Evolutionary conservation across 768 basidiomycete genomes (phyloP).

Genomic region (Amanita phalloides): DNA sequence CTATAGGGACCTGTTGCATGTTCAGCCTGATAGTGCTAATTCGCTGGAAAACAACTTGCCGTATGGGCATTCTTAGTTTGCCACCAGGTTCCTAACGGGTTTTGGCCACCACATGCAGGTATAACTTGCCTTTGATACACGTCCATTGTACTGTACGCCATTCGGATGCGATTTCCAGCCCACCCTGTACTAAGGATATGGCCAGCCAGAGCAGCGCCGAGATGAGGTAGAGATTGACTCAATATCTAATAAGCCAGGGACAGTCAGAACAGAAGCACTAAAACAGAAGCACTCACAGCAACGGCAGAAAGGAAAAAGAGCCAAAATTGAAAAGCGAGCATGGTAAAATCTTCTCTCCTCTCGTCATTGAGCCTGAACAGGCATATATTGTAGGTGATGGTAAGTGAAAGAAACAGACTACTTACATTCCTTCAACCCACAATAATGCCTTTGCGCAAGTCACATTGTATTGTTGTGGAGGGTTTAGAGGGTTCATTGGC

Average conservation of each 20-base stretch:
- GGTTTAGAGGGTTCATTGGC: neutral
- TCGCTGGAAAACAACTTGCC: constrained; percentile 18
- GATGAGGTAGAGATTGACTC: constrained; percentile 41
- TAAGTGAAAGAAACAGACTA: neutral
- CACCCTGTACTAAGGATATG: constrained; percentile 37
- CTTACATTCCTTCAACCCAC: constrained; percentile 38
- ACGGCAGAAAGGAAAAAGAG: constrained; percentile 31
- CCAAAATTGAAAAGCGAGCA: constrained; percentile 36
- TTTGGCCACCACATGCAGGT: constrained; percentile 26
- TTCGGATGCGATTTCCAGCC: constrained; percentile 31
- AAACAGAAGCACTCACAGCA: constrained; percentile 24
- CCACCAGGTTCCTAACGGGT: constrained; percentile 36
- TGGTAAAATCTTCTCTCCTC: constrained; percentile 37
- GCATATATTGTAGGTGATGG: neutral
- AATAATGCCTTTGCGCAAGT: constrained; percentile 30
- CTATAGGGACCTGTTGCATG: constrained; percentile 25
- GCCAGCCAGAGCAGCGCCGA: constrained; percentile 34
- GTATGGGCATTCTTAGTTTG: constrained; percentile 19
- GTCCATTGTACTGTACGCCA: constrained; percentile 17
- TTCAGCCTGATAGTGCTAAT: neutral
- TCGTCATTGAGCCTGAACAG: constrained; percentile 23
- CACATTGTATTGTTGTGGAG: neutral
- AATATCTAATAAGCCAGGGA: constrained; percentile 23
- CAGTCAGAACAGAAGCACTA: neutral
- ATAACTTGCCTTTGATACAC: constrained; percentile 24